A percentile compares a stretch with the other conserved stretches of the same genome.
phyloP scores from a whole-genome alignment of 176 grass and related monocot genomes.

The Carex cristatella region DNA sequence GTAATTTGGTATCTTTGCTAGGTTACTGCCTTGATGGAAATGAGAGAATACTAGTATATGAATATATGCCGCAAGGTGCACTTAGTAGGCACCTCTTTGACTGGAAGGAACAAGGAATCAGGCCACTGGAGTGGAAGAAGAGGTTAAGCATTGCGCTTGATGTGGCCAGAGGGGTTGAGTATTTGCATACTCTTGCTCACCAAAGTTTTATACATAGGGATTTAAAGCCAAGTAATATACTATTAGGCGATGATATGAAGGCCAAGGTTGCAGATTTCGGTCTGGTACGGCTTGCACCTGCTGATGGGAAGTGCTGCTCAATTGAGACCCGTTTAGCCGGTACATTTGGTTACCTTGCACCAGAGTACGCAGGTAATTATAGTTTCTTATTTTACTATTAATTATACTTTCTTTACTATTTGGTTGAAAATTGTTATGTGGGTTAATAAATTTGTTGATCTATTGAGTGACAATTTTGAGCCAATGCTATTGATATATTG shows the following conservation, averaged over 20 bases:
- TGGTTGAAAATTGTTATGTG: not conserved
- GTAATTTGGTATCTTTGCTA: slow-evolving; percentile 82
- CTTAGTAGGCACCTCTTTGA: slow-evolving; percentile 75
- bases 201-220: slow-evolving; percentile 98
- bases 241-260: slow-evolving; percentile 96
- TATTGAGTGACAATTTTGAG: not conserved
- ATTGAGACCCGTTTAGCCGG: slow-evolving; percentile 82
- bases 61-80: slow-evolving; percentile 93
- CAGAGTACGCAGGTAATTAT: slow-evolving; percentile 90
- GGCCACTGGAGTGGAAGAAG: slow-evolving; percentile 90
- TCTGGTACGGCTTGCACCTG: slow-evolving; percentile 76
- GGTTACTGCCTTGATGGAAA: slow-evolving; percentile 91
- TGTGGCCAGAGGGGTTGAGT: slow-evolving; percentile 95
- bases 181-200: slow-evolving; percentile 80
- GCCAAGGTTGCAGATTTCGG: slow-evolving; percentile 96
- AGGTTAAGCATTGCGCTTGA: slow-evolving; percentile 75
- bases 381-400: slow-evolving; percentile 10
- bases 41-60: slow-evolving; percentile 89
- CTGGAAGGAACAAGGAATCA: slow-evolving; percentile 50
- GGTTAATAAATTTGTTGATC: not conserved
- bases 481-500: not conserved
- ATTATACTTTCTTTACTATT: not conserved
- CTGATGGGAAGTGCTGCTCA: slow-evolving; percentile 80
- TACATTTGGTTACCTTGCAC: slow-evolving; percentile 92
- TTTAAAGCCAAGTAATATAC: slow-evolving; percentile 88